Percentiles rank a stretch among this genome's conserved stretches.
Conservation (phyloP, 1,284 basidiomycete genomes). For the Farysia itapuensis region DNA sequence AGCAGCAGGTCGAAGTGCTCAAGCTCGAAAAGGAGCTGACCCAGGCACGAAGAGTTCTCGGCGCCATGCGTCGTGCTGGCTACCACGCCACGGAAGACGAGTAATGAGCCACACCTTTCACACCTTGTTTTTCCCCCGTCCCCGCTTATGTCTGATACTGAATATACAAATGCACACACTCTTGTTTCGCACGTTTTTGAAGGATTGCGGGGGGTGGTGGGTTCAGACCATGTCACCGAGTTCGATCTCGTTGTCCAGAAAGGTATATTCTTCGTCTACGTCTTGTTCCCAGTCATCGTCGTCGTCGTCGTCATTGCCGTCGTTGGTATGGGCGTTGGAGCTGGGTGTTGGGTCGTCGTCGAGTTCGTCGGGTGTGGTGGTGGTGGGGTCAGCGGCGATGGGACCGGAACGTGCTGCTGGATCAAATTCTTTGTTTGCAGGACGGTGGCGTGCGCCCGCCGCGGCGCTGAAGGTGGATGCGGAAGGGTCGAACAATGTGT, state of each 20-base stretch:
- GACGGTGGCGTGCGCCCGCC: background rate
- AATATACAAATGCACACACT: no score
- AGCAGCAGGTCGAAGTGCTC: slow-evolving; percentile 96
- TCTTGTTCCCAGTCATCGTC: slow-evolving; percentile 32
- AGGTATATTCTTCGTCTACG: slow-evolving; percentile 27
- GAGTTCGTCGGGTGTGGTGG: background rate
- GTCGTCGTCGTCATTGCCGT: slow-evolving; percentile 5
- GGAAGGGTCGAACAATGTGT: slow-evolving; percentile 14
- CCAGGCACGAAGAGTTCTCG: slow-evolving; percentile 56
- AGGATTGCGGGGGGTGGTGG: no score
- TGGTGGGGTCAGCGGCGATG: slow-evolving; percentile 3
- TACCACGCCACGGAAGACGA: slow-evolving; percentile 57
- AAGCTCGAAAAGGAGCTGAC: slow-evolving; percentile 91
- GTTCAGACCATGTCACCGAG: slow-evolving; percentile 15
- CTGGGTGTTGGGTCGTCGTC: slow-evolving; percentile 1
- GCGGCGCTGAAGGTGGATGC: slow-evolving; percentile 2
- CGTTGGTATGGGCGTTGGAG: no score
- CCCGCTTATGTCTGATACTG: no score
- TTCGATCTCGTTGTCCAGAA: slow-evolving; percentile 29
- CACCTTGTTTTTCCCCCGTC: no score
- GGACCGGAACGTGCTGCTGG: slow-evolving; percentile 16
- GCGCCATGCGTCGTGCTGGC: slow-evolving; percentile 55
- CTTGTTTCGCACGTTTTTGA: no score
- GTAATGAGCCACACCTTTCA: slow-evolving; percentile 9
- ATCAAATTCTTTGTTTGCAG: slow-evolving; percentile 9